A percentile compares a stretch with the other conserved stretches of the same genome.
phyloP scores from a whole-genome alignment of 179 eudicot species.

The Camellia oleifera region DNA sequence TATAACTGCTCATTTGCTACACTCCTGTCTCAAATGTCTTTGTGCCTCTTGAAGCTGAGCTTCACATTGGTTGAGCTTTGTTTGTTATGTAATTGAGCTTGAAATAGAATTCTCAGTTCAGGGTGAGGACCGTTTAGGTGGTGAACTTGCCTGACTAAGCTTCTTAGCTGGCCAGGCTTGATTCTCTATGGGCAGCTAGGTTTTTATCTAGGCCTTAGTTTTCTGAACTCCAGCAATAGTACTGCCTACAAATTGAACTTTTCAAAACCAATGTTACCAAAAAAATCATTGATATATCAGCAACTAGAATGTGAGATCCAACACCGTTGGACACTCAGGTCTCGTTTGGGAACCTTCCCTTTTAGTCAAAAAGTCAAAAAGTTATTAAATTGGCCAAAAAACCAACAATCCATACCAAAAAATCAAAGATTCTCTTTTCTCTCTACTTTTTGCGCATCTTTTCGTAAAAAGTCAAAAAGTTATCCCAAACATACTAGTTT shows the following conservation, averaged over 20 bases:
- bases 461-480: no score
- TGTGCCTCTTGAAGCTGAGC: neutral
- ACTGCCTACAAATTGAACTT: neutral
- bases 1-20: neutral
- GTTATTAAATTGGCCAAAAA: no score
- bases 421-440: no score
- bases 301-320: neutral
- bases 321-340: neutral
- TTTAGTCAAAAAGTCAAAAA: no score
- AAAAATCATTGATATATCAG: neutral
- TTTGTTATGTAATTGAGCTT: neutral
- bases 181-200: neutral
- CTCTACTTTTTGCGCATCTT: no score
- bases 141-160: neutral
- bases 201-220: neutral
- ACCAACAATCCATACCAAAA: no score
- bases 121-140: neutral
- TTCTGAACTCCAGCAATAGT: neutral
- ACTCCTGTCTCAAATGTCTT: neutral
- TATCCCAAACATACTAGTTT: no score
- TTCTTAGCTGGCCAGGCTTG: neutral
- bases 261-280: neutral
- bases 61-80: neutral
- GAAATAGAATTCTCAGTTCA: neutral
- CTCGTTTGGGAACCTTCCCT: no score